Evolutionary conservation across 176 grass and related monocot species (phyloP).

Genomic region (Elaeis guineensis): DNA sequence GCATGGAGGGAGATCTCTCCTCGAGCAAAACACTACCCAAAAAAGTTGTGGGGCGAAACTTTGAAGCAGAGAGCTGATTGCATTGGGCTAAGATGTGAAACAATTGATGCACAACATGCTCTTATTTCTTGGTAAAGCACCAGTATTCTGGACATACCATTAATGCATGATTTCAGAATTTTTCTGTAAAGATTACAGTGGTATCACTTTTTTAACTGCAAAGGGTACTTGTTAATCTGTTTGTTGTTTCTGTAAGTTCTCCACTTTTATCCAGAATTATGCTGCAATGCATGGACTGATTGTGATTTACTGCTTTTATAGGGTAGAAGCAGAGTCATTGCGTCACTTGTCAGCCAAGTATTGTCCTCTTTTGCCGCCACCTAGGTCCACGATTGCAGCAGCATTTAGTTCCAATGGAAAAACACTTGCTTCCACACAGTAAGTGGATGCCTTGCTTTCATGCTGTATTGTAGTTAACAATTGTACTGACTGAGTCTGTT

Average conservation of each 20-base stretch:
- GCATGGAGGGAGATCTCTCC: conserved; percentile 75
- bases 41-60: conserved; percentile 48
- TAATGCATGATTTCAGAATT: too few relatives aligned
- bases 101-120: conserved; percentile 57
- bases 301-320: conserved; percentile 27
- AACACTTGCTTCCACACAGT: conserved; percentile 98
- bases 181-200: too few relatives aligned
- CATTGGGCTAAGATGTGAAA: conserved; percentile 36
- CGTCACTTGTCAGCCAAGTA: conserved; percentile 69
- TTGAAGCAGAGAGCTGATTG: conserved; percentile 22
- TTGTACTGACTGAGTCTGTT: conserved; percentile 30
- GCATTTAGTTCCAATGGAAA: conserved; percentile 95
- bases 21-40: conserved; percentile 65
- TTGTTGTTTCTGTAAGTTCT: too few relatives aligned
- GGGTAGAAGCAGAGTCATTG: conserved; percentile 88
- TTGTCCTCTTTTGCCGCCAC: conserved; percentile 84
- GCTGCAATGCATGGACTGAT: neutral
- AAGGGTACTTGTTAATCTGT: too few relatives aligned
- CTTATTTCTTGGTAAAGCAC: conserved; percentile 75
- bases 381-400: conserved; percentile 97
- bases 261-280: too few relatives aligned
- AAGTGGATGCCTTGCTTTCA: conserved; percentile 22
- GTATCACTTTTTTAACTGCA: too few relatives aligned
- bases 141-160: too few relatives aligned
- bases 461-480: conserved; percentile 1